Evolutionary conservation across 345 rosid species (phyloP), one percentile per base, ranked within the genome.

Genomic region (Adansonia digitata): DNA sequence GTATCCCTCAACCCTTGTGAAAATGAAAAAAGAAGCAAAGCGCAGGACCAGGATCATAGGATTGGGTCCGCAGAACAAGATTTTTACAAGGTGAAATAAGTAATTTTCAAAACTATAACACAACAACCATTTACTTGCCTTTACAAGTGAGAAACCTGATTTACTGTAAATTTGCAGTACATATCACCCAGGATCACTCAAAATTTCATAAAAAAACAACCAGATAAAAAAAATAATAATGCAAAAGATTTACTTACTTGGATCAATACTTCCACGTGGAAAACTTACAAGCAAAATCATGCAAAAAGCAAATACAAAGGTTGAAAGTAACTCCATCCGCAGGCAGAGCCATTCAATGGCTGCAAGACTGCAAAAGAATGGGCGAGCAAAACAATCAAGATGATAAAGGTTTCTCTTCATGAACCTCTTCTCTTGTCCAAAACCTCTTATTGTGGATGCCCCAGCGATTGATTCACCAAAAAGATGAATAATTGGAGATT

Each of bases 291-390:
- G 97, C 71, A 96, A 86, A 80, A 96, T 78, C 99, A 96, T 96
- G 88, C 99, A 96, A 82, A 96, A 93, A 65, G 99, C 97, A 69
- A 96, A 96, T 45, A 90, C 97, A 29, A 93, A 89, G 64, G 99
- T 96, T 51, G 99, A 96, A 74, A 96, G 97, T 51, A 96, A 79
- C 73, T 96, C 99, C 99, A 96, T 96, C 56, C 99, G 94, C 45
- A 96, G 85, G 85, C 99, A 93, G 68, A 96, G 97, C 99, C 99
- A 96, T 79, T 96, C 99, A 60, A 96, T 96, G 49, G 98, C 99
- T 75, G 97, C 98, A 61, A 96, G 85, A 74, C 99, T 93, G 84
- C 94, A 89, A 83, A 96, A 96, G 89, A 96, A 96, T 49, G 99
- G 99, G 46, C 98, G 98, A 69, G 93, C 89, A 78, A 91, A 96